Conservation (phyloP, 331 rosid genomes). For the Pyracantha coccinea region DNA sequence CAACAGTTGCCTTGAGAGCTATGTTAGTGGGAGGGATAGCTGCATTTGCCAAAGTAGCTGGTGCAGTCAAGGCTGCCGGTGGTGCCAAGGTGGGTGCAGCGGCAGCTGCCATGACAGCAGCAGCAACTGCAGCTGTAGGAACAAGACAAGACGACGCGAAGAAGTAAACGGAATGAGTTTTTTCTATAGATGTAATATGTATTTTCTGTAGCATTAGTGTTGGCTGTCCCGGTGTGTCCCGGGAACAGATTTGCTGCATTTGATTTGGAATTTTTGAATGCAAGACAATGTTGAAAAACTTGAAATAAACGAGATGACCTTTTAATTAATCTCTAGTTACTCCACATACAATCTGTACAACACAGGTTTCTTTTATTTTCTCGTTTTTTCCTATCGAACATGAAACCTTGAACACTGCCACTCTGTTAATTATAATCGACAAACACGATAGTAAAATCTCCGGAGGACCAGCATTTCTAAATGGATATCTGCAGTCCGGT, state of each 20-base stretch:
- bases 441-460: neutral
- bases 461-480: neutral
- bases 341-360: neutral
- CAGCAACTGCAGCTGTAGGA: slow-evolving; percentile 70
- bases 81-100: slow-evolving; percentile 73
- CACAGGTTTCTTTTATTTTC: too few relatives aligned
- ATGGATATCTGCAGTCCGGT: neutral
- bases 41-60: slow-evolving; percentile 73
- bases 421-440: neutral
- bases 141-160: slow-evolving; percentile 47
- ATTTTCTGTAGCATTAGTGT: slow-evolving; percentile 13
- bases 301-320: slow-evolving; percentile 6
- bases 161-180: slow-evolving; percentile 29
- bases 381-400: too few relatives aligned
- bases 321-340: neutral
- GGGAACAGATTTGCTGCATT: slow-evolving; percentile 2
- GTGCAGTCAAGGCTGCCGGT: slow-evolving; percentile 82
- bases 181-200: neutral
- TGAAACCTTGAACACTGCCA: too few relatives aligned
- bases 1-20: slow-evolving; percentile 83
- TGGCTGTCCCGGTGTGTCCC: neutral
- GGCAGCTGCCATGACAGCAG: slow-evolving; percentile 78
- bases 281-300: neutral
- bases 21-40: slow-evolving; percentile 81
- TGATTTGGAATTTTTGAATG: neutral